phyloP scores from a whole-genome alignment of 2,329 filamentous ascomycete species.

The Talaromyces sp. region DNA sequence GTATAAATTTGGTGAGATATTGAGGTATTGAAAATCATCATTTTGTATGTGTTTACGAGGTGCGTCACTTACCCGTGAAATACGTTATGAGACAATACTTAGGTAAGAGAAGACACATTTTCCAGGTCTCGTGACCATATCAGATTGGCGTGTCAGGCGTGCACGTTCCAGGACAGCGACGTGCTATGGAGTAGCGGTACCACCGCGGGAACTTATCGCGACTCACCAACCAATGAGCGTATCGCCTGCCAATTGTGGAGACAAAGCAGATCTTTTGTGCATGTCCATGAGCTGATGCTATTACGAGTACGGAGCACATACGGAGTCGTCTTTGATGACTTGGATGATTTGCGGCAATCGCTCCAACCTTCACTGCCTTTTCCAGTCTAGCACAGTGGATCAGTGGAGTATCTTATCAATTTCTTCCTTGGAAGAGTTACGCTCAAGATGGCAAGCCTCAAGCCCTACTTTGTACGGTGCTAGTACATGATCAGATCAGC shows the following conservation, averaged over 20 bases:
- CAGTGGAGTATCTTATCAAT: background rate
- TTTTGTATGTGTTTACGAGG: too few relatives aligned
- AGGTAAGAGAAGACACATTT: background rate
- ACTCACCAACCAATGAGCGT: background rate
- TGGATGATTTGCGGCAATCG: background rate
- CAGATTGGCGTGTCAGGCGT: background rate
- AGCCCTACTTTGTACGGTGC: background rate
- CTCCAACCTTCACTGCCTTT: background rate
- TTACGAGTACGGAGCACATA: slow-evolving; percentile 1
- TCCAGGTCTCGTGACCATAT: slow-evolving; percentile 3
- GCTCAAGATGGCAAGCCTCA: background rate
- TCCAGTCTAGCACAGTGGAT: background rate
- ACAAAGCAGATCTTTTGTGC: background rate
- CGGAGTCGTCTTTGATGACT: background rate
- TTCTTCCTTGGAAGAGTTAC: background rate
- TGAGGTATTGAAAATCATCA: too few relatives aligned
- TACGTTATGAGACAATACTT: background rate
- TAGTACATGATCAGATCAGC: background rate
- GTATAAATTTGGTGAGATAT: too few relatives aligned
- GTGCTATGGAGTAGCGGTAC: background rate
- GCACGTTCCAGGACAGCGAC: background rate
- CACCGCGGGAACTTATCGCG: slow-evolving; percentile 5
- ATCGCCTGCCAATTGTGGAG: background rate
- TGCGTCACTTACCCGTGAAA: too few relatives aligned
- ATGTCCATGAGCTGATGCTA: background rate